phyloP scores from a whole-genome alignment of 805 yeast species.

The Cyberlindnera samutprakarnensis region DNA sequence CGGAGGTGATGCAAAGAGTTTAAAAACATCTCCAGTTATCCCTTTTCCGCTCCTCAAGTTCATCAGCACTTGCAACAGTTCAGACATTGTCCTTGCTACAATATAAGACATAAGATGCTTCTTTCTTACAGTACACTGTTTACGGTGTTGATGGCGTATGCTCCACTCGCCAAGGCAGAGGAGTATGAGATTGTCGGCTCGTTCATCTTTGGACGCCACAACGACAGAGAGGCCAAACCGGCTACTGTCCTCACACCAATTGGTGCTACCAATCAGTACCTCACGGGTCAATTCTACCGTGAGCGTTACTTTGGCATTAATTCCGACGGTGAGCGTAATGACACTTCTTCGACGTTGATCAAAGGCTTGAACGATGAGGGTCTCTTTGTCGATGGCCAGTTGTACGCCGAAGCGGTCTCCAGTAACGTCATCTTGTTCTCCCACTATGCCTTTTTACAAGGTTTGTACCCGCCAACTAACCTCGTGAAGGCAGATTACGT shows the following conservation, averaged over 20 bases:
- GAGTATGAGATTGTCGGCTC: slow-evolving; percentile 34
- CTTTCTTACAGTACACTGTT: too few species aligned
- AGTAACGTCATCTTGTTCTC: slow-evolving; percentile 32
- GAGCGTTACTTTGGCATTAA: slow-evolving; percentile 35
- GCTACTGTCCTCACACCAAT: slow-evolving; percentile 34
- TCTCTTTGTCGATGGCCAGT: slow-evolving; percentile 28
- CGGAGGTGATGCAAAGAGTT: too few species aligned
- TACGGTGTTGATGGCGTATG: too few species aligned
- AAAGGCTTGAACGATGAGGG: slow-evolving; percentile 28
- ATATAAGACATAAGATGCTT: too few species aligned
- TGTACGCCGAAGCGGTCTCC: slow-evolving; percentile 28
- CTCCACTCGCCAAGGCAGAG: too few species aligned
- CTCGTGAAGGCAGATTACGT: slow-evolving; percentile 14
- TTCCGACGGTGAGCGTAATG: slow-evolving; percentile 16
- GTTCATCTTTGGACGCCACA: slow-evolving; percentile 41
- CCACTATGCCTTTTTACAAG: slow-evolving; percentile 38
- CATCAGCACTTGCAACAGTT: too few species aligned
- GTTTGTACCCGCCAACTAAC: slow-evolving; percentile 37
- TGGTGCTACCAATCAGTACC: slow-evolving; percentile 32
- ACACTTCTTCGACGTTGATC: slow-evolving; percentile 24
- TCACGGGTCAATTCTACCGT: slow-evolving; percentile 33
- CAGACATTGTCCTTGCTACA: too few species aligned
- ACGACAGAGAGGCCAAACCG: slow-evolving; percentile 41
- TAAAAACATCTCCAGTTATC: too few species aligned
- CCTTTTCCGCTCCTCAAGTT: too few species aligned